These are phyloP conservation scores for Leccinum variicolor DNA, from an alignment of 768 basidiomycete genomes.

Conservation along the genomic window DNA sequence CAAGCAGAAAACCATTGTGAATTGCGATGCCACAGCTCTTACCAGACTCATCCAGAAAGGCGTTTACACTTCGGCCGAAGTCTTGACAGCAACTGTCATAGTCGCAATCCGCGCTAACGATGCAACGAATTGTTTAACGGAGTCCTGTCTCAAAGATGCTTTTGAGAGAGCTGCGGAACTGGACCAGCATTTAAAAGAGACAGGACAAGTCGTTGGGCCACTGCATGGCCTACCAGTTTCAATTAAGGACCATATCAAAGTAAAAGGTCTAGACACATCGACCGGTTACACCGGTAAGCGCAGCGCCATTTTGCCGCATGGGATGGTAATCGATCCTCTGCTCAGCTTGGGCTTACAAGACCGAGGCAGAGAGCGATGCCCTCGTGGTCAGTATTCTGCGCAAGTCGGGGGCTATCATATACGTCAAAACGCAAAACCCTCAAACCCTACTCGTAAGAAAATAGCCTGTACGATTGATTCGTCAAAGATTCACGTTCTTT, in stretches of 20 bases:
- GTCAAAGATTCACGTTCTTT: constrained; percentile 9
- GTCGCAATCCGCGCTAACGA: constrained; percentile 30
- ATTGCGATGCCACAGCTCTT: constrained; percentile 29
- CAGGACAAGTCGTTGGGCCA: constrained; percentile 47
- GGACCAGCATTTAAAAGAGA: constrained; percentile 43
- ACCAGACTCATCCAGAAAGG: constrained; percentile 19
- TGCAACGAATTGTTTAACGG: constrained; percentile 51
- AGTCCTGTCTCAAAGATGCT: constrained; percentile 55
- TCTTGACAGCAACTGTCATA: constrained; percentile 26
- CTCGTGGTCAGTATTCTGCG: constrained; percentile 43
- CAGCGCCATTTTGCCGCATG: not conserved
- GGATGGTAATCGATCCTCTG: constrained; percentile 13
- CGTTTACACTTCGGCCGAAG: constrained; percentile 24
- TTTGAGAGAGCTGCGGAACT: constrained; percentile 46
- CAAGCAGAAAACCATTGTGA: constrained; percentile 26
- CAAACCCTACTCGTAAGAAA: constrained; percentile 45
- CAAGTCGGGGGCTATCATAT: constrained; percentile 44
- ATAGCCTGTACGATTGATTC: not conserved
- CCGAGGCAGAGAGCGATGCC: constrained; percentile 38
- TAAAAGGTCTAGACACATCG: constrained; percentile 41
- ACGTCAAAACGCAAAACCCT: constrained; percentile 46
- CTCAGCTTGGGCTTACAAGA: constrained; percentile 38
- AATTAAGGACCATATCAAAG: constrained; percentile 47
- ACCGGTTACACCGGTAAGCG: constrained; percentile 28
- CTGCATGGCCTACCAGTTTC: constrained; percentile 44